These are phyloP conservation scores for Kuraishia piskuri DNA, from an alignment of 805 yeast species.

Conservation along the genomic window DNA sequence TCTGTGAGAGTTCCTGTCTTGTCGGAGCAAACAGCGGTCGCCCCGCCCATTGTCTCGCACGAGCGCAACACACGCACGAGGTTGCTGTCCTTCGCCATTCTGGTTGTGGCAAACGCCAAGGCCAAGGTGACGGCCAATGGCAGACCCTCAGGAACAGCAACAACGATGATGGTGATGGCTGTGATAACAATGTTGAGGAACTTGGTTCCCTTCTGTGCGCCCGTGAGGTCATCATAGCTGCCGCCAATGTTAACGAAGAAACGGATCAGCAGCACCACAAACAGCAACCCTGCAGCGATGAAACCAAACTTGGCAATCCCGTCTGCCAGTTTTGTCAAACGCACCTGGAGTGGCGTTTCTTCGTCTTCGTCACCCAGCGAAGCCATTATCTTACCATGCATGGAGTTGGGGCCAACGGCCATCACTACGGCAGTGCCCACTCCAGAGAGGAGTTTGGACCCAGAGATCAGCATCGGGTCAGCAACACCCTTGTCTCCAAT, in stretches of 20 bases:
- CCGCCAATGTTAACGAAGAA: slow-evolving; percentile 56
- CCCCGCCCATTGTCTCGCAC: slow-evolving; percentile 99
- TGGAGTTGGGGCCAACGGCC: slow-evolving; percentile 83
- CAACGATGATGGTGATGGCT: slow-evolving; percentile 88
- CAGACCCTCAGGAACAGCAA: slow-evolving; percentile 98
- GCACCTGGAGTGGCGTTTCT: slow-evolving; percentile 80
- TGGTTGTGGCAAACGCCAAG: slow-evolving; percentile 93
- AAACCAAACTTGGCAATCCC: slow-evolving; percentile 95
- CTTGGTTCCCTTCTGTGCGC: slow-evolving; percentile 75
- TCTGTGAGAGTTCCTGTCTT: slow-evolving; percentile 97
- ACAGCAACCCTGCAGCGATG: slow-evolving; percentile 74
- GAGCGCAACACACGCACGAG: slow-evolving; percentile 88
- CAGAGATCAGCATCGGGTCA: slow-evolving; percentile 87
- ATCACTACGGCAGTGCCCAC: slow-evolving; percentile 80
- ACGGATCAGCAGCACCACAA: slow-evolving; percentile 69
- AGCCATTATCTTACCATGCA: slow-evolving; percentile 87
- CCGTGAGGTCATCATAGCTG: slow-evolving; percentile 30
- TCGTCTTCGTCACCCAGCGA: slow-evolving; percentile 70
- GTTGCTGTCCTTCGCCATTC: slow-evolving; percentile 96
- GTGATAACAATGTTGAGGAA: slow-evolving; percentile 84
- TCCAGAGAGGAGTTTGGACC: slow-evolving; percentile 82
- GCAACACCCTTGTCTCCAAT: slow-evolving; percentile 35
- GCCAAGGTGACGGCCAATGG: slow-evolving; percentile 97
- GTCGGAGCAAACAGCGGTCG: slow-evolving; percentile 94
- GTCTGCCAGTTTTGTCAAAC: slow-evolving; percentile 77